A percentile compares a stretch with the other conserved stretches of the same genome.
Conservation (phyloP, 768 basidiomycete genomes). For the Russula lepida region DNA sequence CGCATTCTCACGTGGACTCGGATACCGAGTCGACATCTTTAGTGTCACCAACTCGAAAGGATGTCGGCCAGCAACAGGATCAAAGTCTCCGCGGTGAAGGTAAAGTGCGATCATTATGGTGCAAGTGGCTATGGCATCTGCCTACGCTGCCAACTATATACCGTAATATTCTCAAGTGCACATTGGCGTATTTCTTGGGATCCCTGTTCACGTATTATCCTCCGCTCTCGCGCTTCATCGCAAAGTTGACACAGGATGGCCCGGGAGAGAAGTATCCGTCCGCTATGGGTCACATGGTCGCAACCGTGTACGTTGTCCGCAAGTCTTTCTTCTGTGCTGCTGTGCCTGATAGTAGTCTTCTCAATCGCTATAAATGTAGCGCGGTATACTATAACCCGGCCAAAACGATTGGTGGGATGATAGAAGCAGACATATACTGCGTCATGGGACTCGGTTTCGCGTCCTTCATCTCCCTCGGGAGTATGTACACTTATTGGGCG, state of each 20-base stretch:
- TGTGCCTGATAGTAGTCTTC: too few species aligned
- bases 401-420: constrained; percentile 86
- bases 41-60: not conserved
- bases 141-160: constrained; percentile 43
- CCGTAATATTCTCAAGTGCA: constrained; percentile 82
- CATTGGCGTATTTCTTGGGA: constrained; percentile 81
- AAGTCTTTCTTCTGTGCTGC: not conserved
- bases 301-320: constrained; percentile 66
- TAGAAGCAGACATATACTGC: constrained; percentile 83
- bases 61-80: not conserved
- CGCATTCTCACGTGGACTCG: not conserved
- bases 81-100: not conserved
- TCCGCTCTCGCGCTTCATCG: constrained; percentile 57
- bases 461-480: constrained; percentile 60
- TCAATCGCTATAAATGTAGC: constrained; percentile 28
- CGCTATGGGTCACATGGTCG: constrained; percentile 84
- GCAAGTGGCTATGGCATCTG: constrained; percentile 20
- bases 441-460: constrained; percentile 61
- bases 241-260: constrained; percentile 47
- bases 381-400: constrained; percentile 91
- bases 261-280: constrained; percentile 45
- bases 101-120: not conserved
- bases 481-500: constrained; percentile 75
- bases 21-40: not conserved
- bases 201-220: constrained; percentile 91